phyloP scores from a whole-genome alignment of 352 stramenopile species.

The Globisporangium canariense region DNA sequence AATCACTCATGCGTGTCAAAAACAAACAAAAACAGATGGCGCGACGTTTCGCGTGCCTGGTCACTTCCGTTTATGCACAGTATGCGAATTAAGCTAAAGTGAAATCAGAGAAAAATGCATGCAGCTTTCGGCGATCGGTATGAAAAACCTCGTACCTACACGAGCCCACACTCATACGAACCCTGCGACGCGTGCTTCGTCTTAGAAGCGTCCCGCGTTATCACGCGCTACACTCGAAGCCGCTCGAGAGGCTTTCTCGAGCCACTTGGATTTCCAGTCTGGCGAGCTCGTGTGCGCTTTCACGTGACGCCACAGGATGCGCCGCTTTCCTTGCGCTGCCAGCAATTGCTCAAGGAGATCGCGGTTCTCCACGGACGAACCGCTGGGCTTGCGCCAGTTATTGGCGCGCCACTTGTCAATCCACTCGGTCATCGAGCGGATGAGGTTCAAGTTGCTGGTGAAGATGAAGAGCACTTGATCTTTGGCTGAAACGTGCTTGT shows the following conservation, averaged over 20 bases:
- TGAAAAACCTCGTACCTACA: neutral
- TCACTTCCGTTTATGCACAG: neutral
- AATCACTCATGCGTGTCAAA: neutral
- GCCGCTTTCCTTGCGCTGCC: conserved; percentile 33
- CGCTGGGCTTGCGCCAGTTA: conserved; percentile 61
- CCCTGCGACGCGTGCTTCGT: neutral
- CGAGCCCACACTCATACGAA: too few relatives aligned
- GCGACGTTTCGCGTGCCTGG: neutral
- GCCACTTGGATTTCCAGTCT: neutral
- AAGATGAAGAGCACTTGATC: conserved; percentile 60
- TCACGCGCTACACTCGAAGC: neutral
- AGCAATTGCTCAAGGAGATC: conserved; percentile 66
- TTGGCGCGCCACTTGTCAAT: conserved; percentile 56
- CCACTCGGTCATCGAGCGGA: conserved; percentile 79
- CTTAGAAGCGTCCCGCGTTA: neutral
- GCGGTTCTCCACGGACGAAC: conserved; percentile 48
- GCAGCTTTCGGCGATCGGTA: neutral
- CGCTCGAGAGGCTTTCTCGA: neutral
- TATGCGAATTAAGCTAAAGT: neutral
- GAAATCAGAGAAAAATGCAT: neutral
- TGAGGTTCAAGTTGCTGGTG: conserved; percentile 76
- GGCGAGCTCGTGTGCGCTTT: conserved; percentile 53
- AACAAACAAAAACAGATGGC: neutral
- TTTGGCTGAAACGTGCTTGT: conserved; percentile 38
- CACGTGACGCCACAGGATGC: conserved; percentile 62